Base-by-base conservation (phyloP, 1,284 basidiomycete genomes). In the Cryptococcus jaspeensis region DNA sequence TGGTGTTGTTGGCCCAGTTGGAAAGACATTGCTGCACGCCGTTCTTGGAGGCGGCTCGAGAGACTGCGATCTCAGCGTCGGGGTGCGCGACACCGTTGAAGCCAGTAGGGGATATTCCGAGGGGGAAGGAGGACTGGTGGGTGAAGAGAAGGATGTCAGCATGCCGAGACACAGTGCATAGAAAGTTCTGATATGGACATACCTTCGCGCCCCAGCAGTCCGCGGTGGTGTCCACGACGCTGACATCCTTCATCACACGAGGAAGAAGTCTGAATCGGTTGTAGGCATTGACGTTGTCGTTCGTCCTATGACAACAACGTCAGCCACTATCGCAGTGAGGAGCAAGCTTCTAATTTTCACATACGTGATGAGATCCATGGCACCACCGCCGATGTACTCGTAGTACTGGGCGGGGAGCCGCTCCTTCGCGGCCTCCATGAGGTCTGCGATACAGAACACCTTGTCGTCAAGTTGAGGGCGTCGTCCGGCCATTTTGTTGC, bases 51-150 rank as follows among this genome's bases (percentile, higher is more conserved):
- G 69, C 69, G 3, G 69, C 71, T 13, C 61, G 50, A 6, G 65
- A 63, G 5, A 69, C 69, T 1, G 52, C 70, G 3, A 61, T 37
- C 58, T 74, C 71, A 15, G 61, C 68, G 32, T 65, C 63, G 16
- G 49, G 56, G 48, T 74, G 71, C 2, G 71, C 72, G 15, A 74
- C 39, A n/a, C 50, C 43, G 32, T 73, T 70, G 48, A 70, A 59
- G 1, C 69, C 72, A 1, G 71, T 60, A 1, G 71, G 72, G 2
- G 67, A 61, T 38, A 73, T 61, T 8, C 70, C 71, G n/a, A 71
- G 41, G 1, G 72, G 72, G 48, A 66, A 56, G 2, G 48, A 46
- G 9, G 45, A 40, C 58, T 62, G n/a, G 8, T 45, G 8, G 3
- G 20, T 15, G 9, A 36, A 16, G 11, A 23, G 45, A 18, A n/a